These are phyloP conservation scores for Apophysomyces ossiformis DNA, from an alignment of 371 early-diverging fungal genomes.

Conservation along the genomic window DNA sequence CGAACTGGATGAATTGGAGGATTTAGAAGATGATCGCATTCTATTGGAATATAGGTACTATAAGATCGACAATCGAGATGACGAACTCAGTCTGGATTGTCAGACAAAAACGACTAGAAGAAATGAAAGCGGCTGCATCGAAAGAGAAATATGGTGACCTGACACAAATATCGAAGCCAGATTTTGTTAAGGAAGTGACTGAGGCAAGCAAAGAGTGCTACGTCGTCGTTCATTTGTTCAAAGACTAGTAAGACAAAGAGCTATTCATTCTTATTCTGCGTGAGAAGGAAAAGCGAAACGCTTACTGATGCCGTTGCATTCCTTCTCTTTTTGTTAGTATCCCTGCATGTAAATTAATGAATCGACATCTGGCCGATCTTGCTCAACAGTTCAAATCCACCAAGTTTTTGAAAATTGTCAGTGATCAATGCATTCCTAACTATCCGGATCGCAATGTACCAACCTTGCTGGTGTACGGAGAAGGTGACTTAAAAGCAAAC, in stretches of 20 bases:
- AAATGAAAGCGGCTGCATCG: constrained; percentile 67
- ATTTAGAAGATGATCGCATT: constrained; percentile 84
- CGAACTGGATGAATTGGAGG: constrained; percentile 92
- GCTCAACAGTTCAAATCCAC: constrained; percentile 83
- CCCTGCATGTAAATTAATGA: constrained; percentile 84
- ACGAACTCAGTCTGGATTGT: not conserved
- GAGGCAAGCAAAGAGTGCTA: constrained; percentile 82
- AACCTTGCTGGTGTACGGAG: constrained; percentile 87
- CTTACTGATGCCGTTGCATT: too few relatives aligned
- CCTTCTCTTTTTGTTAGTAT: constrained; percentile 39
- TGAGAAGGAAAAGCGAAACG: too few relatives aligned
- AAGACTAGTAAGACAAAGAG: constrained; percentile 59
- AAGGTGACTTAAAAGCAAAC: constrained; percentile 85
- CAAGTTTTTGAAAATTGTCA: constrained; percentile 92
- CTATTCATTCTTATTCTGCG: too few relatives aligned
- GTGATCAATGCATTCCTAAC: constrained; percentile 91
- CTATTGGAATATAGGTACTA: constrained; percentile 74
- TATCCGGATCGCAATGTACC: constrained; percentile 93
- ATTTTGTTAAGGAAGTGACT: constrained; percentile 88
- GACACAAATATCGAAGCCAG: constrained; percentile 88
- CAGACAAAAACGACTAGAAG: constrained; percentile 77
- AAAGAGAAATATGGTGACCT: constrained; percentile 82
- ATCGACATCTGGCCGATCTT: constrained; percentile 74
- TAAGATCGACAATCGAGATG: not conserved
- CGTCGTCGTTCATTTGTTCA: constrained; percentile 81